phyloP scores from a whole-genome alignment of 2,329 filamentous ascomycete species.

The Ambrosiella cleistominuta region DNA sequence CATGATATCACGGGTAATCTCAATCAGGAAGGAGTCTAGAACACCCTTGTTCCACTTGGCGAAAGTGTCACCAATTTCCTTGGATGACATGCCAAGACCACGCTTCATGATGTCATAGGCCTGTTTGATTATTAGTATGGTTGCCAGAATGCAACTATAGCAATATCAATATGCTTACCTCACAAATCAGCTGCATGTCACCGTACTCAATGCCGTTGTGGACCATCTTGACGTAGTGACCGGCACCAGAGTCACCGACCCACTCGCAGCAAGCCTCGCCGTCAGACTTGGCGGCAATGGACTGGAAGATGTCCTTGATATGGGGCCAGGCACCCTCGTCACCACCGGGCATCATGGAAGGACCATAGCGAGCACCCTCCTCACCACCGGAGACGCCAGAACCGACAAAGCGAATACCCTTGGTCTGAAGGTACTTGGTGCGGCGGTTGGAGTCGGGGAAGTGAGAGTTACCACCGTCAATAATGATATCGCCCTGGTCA shows the following conservation, averaged over 20 bases:
- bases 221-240: conserved; percentile 99
- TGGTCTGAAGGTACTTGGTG: conserved; percentile 66
- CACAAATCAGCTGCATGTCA: conserved; percentile 99
- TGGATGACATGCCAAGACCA: conserved; percentile 69
- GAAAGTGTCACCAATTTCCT: conserved; percentile 93
- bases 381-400: conserved; percentile 97
- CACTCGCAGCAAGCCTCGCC: conserved; percentile 97
- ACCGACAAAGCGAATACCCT: conserved; percentile 92
- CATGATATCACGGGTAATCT: conserved; percentile 97
- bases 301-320: conserved; percentile 98
- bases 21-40: conserved; percentile 95
- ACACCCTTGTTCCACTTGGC: conserved; percentile 97
- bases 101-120: conserved; percentile 99
- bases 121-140: conserved; percentile 27
- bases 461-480: conserved; percentile 98
- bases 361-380: conserved; percentile 94
- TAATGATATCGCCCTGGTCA: conserved; percentile 88
- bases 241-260: conserved; percentile 98
- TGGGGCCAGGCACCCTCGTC: conserved; percentile 94
- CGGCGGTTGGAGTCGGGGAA: conserved; percentile 98
- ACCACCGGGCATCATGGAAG: conserved; percentile 96
- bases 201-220: conserved; percentile 99
- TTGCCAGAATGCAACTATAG: neutral
- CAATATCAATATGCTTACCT: conserved; percentile 41
- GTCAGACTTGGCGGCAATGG: conserved; percentile 93